These are phyloP conservation scores for Syzygium aromaticum DNA, from an alignment of 345 rosid species.

Conservation along the genomic window DNA sequence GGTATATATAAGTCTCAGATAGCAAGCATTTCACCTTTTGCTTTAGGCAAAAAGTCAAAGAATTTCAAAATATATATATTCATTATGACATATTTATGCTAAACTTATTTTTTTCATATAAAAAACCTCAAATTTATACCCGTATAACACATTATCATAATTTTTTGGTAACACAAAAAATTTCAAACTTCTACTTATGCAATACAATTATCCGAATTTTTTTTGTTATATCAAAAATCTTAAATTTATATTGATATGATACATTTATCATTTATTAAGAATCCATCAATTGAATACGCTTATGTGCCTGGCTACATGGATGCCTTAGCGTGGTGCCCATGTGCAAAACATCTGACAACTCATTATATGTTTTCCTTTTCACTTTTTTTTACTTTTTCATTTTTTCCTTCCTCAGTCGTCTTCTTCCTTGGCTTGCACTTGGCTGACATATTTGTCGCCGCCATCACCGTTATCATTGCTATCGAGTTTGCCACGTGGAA, in stretches of 20 bases:
- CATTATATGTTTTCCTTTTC: neutral
- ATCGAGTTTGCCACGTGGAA: neutral
- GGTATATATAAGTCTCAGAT: neutral
- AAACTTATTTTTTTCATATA: neutral
- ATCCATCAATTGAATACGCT: no score
- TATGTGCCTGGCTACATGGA: no score
- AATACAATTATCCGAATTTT: no score
- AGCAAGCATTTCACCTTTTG: neutral
- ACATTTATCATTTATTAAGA: neutral
- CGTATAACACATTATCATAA: neutral
- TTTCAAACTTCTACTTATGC: no score
- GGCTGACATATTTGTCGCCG: neutral
- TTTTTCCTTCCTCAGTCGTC: neutral
- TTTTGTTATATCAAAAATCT: neutral
- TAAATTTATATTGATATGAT: accelerated
- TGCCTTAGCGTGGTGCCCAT: no score
- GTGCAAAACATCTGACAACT: no score
- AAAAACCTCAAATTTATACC: neutral
- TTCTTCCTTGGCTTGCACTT: neutral
- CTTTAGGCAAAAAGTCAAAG: neutral
- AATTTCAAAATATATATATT: no score
- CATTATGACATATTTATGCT: neutral
- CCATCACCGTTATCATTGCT: neutral
- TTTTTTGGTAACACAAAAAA: neutral
- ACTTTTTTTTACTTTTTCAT: neutral